Evolutionary conservation across 257 asterid species (phyloP), one percentile per base, ranked within the genome.

Genomic region (Knoxia roxburghii): DNA sequence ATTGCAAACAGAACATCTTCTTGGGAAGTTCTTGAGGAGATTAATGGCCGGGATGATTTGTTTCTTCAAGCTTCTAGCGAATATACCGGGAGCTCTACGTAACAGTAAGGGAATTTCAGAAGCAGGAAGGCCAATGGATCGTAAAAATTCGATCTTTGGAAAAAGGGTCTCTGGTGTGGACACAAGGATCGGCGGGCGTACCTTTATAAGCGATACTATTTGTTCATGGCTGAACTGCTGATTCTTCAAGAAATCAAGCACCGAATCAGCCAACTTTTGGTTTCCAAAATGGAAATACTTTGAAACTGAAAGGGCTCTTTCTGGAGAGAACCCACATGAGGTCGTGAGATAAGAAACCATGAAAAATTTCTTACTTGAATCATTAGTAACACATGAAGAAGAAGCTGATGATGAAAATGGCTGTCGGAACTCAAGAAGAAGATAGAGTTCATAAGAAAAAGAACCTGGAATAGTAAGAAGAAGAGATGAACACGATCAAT

Each of bases 311-410:
- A 70, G 51, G 24, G 80, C 80, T 37, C 50, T 75, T 21, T 65
- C 80, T n/a, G 43, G 69, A 67, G 80, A 30, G 50, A 70, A 66
- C 65, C 80, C 80, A 75, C 46, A 65, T 40, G 68, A 56, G 2
- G 70, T 66, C 12, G 43, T 64, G 54, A 75, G 59, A 51, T 71
- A 75, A 66, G 63, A 32, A 45, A 63, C 67, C 15, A 35, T 9
- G 10, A 53, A 50, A 4, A 71, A 55, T 26, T 69, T 23, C 41
- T 68, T 60, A 66, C 41, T 58, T 30, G 68, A 52, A 52, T 17
- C 41, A 32, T 41, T 39, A 18, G 41, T 33, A 11, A 69, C 21
- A 39, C 11, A 15, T 50, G 63, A 18, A 9, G n/a, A n/a, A n/a
- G n/a, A n/a, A n/a, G n/a, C n/a, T n/a, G 45, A 39, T 12, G 70